These are phyloP conservation scores for Ogataea saltuana DNA, from an alignment of 805 yeast species.

Conservation along the genomic window DNA sequence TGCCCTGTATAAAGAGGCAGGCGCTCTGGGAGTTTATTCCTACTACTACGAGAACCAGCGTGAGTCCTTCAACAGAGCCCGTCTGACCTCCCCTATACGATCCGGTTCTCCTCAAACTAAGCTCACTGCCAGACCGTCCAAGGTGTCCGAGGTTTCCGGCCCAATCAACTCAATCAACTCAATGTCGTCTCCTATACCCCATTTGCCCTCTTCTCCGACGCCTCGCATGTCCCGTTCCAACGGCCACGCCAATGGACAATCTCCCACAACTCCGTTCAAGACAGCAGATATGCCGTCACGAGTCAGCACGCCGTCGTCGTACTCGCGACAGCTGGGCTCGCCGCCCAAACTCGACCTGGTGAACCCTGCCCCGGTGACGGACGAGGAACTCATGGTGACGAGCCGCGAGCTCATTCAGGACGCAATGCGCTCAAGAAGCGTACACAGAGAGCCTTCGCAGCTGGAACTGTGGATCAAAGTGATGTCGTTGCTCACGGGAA, in stretches of 20 bases:
- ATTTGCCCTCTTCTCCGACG: too few species aligned
- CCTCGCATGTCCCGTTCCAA: too few species aligned
- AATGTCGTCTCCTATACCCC: too few species aligned
- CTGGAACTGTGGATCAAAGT: slow-evolving; percentile 48
- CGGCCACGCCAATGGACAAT: too few species aligned
- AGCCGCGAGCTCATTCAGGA: slow-evolving; percentile 21
- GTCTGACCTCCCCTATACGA: slow-evolving; percentile 21
- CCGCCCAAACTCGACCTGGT: slow-evolving; percentile 17
- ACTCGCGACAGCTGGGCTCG: slow-evolving; percentile 2
- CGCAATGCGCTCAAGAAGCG: slow-evolving; percentile 6
- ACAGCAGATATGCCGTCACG: slow-evolving; percentile 14
- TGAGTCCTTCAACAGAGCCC: slow-evolving; percentile 16
- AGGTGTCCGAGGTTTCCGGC: too few species aligned
- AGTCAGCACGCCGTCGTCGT: slow-evolving; percentile 20
- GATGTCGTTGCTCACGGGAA: slow-evolving; percentile 60
- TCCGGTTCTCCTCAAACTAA: too few species aligned
- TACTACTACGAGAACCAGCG: slow-evolving; percentile 24
- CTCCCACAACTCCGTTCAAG: too few species aligned
- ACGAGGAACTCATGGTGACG: slow-evolving; percentile 18
- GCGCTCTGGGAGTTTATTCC: slow-evolving; percentile 34
- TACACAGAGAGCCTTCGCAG: slow-evolving; percentile 13
- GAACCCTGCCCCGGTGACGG: slow-evolving; percentile 22
- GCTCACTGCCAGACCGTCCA: too few species aligned
- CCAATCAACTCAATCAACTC: too few species aligned
- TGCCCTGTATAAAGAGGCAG: slow-evolving; percentile 28